Percentiles rank a stretch among this genome's conserved stretches.
Conservation (phyloP, 2,329 filamentous ascomycete species). For the Chaetothyriales sp. region DNA sequence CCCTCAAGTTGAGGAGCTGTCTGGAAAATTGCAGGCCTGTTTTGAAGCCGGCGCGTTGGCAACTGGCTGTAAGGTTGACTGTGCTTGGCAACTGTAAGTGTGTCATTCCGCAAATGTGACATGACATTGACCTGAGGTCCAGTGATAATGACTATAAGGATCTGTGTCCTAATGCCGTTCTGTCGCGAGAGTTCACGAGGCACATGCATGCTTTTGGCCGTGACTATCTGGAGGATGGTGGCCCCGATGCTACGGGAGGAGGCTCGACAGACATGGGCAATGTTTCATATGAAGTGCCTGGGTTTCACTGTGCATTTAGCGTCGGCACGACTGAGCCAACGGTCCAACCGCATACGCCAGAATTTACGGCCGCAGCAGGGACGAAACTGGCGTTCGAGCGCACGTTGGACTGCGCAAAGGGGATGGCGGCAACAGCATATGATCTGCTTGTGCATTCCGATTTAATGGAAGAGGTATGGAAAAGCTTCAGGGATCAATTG, state of each 20-base stretch:
- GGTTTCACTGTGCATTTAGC: conserved; percentile 37
- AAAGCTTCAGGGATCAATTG: neutral
- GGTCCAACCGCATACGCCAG: conserved; percentile 28
- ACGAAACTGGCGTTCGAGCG: conserved; percentile 26
- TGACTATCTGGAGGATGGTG: neutral
- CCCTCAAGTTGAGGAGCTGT: conserved; percentile 25
- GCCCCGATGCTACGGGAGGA: neutral
- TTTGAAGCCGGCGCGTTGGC: conserved; percentile 25
- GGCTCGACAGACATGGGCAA: conserved; percentile 35
- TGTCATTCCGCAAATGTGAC: neutral
- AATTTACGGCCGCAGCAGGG: conserved; percentile 34
- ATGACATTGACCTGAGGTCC: conserved; percentile 1
- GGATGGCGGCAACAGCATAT: conserved; percentile 29
- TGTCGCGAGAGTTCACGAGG: conserved; percentile 32
- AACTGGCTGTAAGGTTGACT: conserved; percentile 24
- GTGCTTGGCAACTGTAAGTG: conserved; percentile 15
- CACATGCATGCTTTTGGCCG: conserved; percentile 30
- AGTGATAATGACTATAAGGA: conserved; percentile 28
- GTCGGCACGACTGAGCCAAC: conserved; percentile 26
- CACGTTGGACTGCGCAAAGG: conserved; percentile 34
- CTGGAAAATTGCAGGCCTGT: conserved; percentile 22
- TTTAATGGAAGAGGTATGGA: conserved; percentile 2
- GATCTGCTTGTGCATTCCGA: conserved; percentile 11
- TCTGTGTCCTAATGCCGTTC: conserved; percentile 31
- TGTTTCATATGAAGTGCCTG: conserved; percentile 35